Evolutionary conservation across 2,329 filamentous ascomycete species (phyloP), one percentile per base, ranked within the genome.

Genomic region (Colletotrichum abscissum): DNA sequence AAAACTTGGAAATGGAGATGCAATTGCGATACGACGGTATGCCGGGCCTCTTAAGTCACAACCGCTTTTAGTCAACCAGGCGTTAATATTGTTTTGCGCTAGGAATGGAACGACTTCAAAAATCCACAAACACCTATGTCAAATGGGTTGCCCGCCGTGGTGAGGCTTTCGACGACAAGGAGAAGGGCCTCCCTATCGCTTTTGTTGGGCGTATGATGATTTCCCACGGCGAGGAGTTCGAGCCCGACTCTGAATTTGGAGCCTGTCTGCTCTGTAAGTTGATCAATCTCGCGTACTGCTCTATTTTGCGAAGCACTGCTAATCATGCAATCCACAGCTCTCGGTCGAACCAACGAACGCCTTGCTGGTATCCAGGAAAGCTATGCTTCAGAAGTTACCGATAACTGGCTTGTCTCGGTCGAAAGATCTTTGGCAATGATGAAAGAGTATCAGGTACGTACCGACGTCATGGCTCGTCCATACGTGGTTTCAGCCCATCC

Each of bases 51-150:
- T 28, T 7, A 26, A 12, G 9, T 8, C 22, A 26, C 28, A 19
- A 19, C 22, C 8, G 1, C 24, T 49, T 19, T 8, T 35, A 12
- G 28, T 16, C 6, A 12, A 24, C 9, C 12, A 49, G 24, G 75
- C 69, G 33, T 74, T 76, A 60, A 73, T 63, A 4, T 56, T 16
- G 6, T 28, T 46, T 24, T 69, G n/a, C n/a, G 33, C 54, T 77
- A 97, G 95, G 96, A 74, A 95, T 97, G 91, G 95, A 98, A 74
- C 93, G 92, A 76, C 90, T 98, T 76, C 95, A 98, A 75, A 92
- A 90, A 78, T 95, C 95, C 38, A 97, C 95, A 90, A 94, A 90
- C 77, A 86, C 89, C 77, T 98, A 98, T 82, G 87, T 97, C 83
- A 97, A 98, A 82, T 97, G 94, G 80, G 87, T 97, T 63, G 94